Evolutionary conservation across 2,329 filamentous ascomycete species (phyloP).

Genomic region (Neofusicoccum sp.): DNA sequence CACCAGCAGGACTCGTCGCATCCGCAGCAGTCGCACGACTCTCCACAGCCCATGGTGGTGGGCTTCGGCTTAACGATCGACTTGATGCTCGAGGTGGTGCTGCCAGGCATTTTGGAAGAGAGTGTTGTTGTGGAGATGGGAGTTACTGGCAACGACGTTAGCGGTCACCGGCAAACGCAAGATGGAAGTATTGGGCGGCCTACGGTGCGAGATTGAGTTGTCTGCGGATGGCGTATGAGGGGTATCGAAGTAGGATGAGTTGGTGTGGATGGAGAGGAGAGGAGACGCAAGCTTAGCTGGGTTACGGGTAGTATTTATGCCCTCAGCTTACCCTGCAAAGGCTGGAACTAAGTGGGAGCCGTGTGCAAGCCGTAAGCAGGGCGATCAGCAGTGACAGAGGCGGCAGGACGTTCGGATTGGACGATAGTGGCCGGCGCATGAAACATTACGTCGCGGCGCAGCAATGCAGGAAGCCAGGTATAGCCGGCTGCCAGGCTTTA

Average conservation of each 20-base stretch:
- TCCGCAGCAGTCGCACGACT: slow-evolving; percentile 42
- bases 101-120: slow-evolving; percentile 34
- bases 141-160: not conserved
- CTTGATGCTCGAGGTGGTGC: slow-evolving; percentile 36
- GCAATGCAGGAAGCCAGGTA: not conserved
- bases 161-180: not conserved
- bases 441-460: slow-evolving; percentile 14
- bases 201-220: not conserved
- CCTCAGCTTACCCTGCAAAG: not conserved
- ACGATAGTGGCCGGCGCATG: not conserved
- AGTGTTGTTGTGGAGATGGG: not conserved
- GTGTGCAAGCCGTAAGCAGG: not conserved
- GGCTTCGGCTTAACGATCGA: slow-evolving; percentile 43
- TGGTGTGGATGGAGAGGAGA: not conserved
- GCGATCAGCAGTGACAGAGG: slow-evolving; percentile 1
- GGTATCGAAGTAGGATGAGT: not conserved
- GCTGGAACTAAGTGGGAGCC: not conserved
- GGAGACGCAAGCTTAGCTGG: not conserved
- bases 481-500: not conserved
- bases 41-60: slow-evolving; percentile 35
- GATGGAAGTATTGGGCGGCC: not conserved
- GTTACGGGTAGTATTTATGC: slow-evolving; percentile 5
- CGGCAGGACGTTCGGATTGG: not conserved
- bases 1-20: slow-evolving; percentile 42
- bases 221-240: not conserved